Conservation (phyloP, 2,329 filamentous ascomycete genomes). For the Lithohypha guttulata region DNA sequence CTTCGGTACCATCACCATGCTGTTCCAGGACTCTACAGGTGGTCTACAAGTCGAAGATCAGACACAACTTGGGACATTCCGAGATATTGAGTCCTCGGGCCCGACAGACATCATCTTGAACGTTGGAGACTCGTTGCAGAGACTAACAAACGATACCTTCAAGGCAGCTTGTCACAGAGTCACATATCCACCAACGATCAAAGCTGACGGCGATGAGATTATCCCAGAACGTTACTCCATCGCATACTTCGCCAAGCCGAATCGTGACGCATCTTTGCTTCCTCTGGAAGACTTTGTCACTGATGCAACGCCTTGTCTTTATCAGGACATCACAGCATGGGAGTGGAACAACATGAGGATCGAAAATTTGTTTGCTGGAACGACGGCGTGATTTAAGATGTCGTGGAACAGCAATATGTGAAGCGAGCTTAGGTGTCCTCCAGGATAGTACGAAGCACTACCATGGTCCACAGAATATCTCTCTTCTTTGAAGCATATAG, state of each 20-base stretch:
- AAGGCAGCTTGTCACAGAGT: constrained; percentile 44
- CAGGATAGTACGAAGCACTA: too few species aligned
- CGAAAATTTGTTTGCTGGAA: constrained; percentile 15
- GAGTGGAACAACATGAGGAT: constrained; percentile 21
- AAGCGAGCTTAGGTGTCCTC: too few species aligned
- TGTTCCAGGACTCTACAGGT: constrained; percentile 38
- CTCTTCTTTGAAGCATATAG: too few species aligned
- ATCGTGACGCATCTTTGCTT: constrained; percentile 12
- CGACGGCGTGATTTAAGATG: too few species aligned
- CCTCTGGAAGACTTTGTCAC: constrained; percentile 2
- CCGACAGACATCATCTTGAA: constrained; percentile 40
- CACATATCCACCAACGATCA: constrained; percentile 12
- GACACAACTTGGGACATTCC: constrained; percentile 1
- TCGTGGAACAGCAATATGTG: too few species aligned
- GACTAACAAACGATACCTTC: constrained; percentile 41
- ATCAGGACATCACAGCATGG: constrained; percentile 21
- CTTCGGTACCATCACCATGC: constrained; percentile 38
- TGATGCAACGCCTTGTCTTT: constrained; percentile 14
- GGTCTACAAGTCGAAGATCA: constrained; percentile 34
- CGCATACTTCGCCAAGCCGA: constrained; percentile 26
- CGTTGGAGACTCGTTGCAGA: constrained; percentile 44
- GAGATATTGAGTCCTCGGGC: constrained; percentile 25
- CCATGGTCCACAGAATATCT: too few species aligned
- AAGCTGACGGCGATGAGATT: constrained; percentile 12
- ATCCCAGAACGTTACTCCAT: constrained; percentile 25